Evolutionary conservation across 257 asterid genomes (phyloP), one percentile per base, ranked within the genome.

Genomic region (Ballota nigra): DNA sequence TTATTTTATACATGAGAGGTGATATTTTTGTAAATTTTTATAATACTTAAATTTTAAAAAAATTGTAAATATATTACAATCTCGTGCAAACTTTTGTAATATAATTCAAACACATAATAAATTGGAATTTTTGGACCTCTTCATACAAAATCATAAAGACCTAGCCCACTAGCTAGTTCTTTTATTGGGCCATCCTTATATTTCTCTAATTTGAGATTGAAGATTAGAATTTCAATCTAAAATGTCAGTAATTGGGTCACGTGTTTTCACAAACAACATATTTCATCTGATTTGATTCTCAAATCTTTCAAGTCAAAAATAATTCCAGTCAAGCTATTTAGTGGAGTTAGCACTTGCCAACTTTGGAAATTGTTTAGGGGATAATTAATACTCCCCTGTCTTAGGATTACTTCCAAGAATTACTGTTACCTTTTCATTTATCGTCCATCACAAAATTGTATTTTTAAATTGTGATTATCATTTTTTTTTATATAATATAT

Each of bases 331-430:
- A 60, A 71, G 26, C 60, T 18, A 57, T 41, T 53, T 3, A 58
- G 61, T 67, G 74, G 78, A 45, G 73, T 10, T 5, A 55, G 68
- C 70, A 75, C 69, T 58, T 66, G 15, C 61, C 68, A 12, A 40
- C 23, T 45, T 63, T 28, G 18, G 52, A 56, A 38, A 40, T 15
- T 18, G n/a, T 26, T 31, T 33, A 19, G 47, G 18, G 60, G 20
- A 45, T 28, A 61, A 62, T 22, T 24, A 68, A 29, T 6, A 49
- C n/a, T n/a, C n/a, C n/a, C n/a, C n/a, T n/a, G n/a, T n/a, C n/a
- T n/a, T n/a, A n/a, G n/a, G n/a, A n/a, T n/a, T n/a, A n/a, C n/a
- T n/a, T n/a, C n/a, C n/a, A n/a, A n/a, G n/a, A n/a, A n/a, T n/a
- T n/a, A n/a, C n/a, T n/a, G n/a, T n/a, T n/a, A n/a, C n/a, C n/a